These are phyloP conservation scores for Salix purpurea DNA, from an alignment of 345 rosid genomes.

Conservation along the genomic window DNA sequence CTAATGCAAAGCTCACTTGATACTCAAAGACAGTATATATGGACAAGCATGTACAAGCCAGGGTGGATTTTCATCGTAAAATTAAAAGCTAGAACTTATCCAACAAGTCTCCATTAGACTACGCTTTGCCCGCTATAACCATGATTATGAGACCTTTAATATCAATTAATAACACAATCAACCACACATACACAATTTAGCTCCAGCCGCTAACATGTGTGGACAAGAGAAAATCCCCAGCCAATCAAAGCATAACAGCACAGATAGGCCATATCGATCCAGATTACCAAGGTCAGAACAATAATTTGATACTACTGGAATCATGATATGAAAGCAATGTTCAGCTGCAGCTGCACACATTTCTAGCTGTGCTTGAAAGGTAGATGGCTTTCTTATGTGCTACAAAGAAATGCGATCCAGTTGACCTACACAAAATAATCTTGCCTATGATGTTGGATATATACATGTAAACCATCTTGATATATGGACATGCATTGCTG, in stretches of 20 bases:
- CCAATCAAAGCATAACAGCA: background rate
- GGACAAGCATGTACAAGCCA: too few species aligned
- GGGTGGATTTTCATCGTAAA: too few species aligned
- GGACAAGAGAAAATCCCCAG: background rate
- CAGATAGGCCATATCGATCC: too few species aligned
- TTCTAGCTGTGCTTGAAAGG: background rate
- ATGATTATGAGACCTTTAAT: background rate
- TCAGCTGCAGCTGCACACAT: background rate
- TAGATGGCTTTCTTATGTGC: background rate
- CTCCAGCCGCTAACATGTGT: background rate
- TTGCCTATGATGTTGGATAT: too few species aligned
- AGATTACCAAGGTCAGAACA: too few species aligned
- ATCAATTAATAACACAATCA: too few species aligned
- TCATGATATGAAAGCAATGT: background rate
- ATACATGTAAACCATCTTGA: background rate
- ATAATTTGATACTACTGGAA: too few species aligned
- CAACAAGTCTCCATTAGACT: background rate
- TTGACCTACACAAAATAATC: background rate
- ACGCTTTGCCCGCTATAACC: background rate
- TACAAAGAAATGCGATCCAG: background rate
- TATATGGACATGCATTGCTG: background rate
- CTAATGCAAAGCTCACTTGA: background rate
- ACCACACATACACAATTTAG: background rate
- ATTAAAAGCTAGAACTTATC: background rate
- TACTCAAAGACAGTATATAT: background rate